Percentiles rank a stretch among this genome's conserved stretches.
Evolutionary conservation across 176 grass and related monocot species (phyloP).

Genomic region (Elaeis guineensis): DNA sequence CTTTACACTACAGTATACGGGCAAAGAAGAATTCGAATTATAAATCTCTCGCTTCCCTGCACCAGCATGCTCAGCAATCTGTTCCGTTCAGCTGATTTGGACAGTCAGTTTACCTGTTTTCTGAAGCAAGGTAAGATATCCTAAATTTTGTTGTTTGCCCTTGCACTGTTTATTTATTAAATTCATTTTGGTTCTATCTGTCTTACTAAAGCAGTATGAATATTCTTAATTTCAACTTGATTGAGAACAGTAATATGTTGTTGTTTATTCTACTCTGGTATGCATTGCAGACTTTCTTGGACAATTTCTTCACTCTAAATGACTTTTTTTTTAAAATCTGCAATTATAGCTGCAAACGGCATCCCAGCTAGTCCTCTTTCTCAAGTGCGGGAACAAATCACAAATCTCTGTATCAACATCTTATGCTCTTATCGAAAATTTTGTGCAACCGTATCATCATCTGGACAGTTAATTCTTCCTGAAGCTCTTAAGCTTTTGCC

Average conservation of each 20-base stretch:
- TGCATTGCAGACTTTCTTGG: no score
- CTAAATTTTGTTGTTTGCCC: neutral
- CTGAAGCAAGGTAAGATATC: slow-evolving; percentile 68
- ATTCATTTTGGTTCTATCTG: no score
- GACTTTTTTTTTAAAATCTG: neutral
- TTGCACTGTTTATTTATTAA: neutral
- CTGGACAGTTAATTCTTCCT: slow-evolving; percentile 82
- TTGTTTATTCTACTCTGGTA: no score
- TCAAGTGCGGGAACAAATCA: slow-evolving; percentile 63
- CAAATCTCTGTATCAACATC: slow-evolving; percentile 74
- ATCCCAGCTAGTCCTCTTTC: slow-evolving; percentile 37
- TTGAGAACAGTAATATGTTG: no score
- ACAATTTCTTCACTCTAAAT: no score
- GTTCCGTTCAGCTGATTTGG: slow-evolving; percentile 71
- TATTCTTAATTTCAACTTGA: no score
- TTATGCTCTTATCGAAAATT: slow-evolving; percentile 70
- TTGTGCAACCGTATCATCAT: slow-evolving; percentile 70
- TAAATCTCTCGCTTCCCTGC: slow-evolving; percentile 82
- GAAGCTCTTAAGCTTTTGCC: slow-evolving; percentile 84
- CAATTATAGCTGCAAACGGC: slow-evolving; percentile 52
- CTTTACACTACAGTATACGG: slow-evolving; percentile 78
- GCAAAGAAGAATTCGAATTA: slow-evolving; percentile 81
- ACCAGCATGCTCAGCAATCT: slow-evolving; percentile 57
- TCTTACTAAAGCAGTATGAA: no score
- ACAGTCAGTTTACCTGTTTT: slow-evolving; percentile 79